Conservation (phyloP, 352 stramenopile species). For the Pythium pyrilobum region DNA sequence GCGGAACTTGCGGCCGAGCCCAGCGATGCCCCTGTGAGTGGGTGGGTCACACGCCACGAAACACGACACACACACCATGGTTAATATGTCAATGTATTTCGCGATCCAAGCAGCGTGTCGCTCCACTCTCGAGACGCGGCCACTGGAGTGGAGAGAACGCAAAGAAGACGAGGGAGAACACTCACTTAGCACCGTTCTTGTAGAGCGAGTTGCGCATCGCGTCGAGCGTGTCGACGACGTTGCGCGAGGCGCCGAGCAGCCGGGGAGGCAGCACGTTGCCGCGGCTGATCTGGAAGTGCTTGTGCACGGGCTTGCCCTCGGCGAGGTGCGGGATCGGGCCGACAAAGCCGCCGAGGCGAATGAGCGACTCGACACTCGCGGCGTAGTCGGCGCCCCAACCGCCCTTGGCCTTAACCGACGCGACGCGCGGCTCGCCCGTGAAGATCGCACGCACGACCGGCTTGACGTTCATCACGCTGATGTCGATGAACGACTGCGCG, state of each 20-base stretch:
- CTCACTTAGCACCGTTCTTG: constrained; percentile 64
- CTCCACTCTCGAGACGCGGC: no score
- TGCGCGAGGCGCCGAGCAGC: constrained; percentile 50
- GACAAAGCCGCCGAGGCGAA: constrained; percentile 65
- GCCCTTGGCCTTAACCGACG: constrained; percentile 65
- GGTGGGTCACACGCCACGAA: not conserved
- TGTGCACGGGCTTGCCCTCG: constrained; percentile 38
- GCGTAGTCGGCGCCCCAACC: constrained; percentile 70
- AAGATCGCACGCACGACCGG: constrained; percentile 77
- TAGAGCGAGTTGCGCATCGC: constrained; percentile 67
- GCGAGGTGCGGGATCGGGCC: constrained; percentile 33
- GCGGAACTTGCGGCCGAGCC: constrained; percentile 78
- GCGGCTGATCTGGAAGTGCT: constrained; percentile 52
- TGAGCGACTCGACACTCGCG: constrained; percentile 45
- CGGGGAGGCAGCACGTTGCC: constrained; percentile 67
- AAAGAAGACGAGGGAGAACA: no score
- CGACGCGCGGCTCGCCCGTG: constrained; percentile 67
- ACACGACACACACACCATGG: constrained; percentile 2
- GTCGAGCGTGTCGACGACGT: constrained; percentile 55
- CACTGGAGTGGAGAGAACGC: not conserved
- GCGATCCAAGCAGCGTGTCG: not conserved
- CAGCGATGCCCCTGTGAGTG: constrained; percentile 47
- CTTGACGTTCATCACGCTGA: constrained; percentile 77
- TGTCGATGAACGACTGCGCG: constrained; percentile 76
- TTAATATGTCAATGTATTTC: constrained; percentile 17